Evolutionary conservation across 148 eudicot species (phyloP).

Genomic region (Talinum fruticosum): DNA sequence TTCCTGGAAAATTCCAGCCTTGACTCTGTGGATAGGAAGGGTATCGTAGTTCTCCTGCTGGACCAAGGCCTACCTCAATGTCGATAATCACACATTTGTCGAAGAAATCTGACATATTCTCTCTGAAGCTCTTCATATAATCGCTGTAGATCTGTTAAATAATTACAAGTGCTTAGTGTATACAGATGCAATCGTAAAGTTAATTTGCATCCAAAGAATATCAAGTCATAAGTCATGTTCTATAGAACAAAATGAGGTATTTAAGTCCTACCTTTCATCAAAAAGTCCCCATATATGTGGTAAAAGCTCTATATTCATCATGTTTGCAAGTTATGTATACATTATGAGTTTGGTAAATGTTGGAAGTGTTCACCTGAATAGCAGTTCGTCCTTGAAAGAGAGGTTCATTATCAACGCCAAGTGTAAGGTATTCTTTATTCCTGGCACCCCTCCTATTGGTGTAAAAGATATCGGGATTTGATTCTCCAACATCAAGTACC

Average conservation of each 20-base stretch:
- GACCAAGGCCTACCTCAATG: slow-evolving; percentile 92
- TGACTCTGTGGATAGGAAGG: slow-evolving; percentile 71
- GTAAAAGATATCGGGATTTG: slow-evolving; percentile 56
- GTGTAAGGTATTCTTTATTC: slow-evolving; percentile 50
- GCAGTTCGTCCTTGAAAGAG: slow-evolving; percentile 63
- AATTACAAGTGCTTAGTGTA: neutral
- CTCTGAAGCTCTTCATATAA: slow-evolving; percentile 77
- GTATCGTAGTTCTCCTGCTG: slow-evolving; percentile 82
- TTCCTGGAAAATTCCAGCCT: slow-evolving; percentile 79
- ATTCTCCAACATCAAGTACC: slow-evolving; percentile 49
- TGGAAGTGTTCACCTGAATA: slow-evolving; percentile 62
- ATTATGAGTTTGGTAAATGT: no score
- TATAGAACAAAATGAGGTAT: no score
- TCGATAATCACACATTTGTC: slow-evolving; percentile 53
- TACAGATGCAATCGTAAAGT: no score
- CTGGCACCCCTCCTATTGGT: slow-evolving; percentile 46
- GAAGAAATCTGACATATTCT: slow-evolving; percentile 62
- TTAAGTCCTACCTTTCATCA: no score
- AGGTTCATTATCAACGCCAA: slow-evolving; percentile 55
- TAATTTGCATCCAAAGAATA: no score
- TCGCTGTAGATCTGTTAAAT: slow-evolving; percentile 61
- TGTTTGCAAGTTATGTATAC: no score
- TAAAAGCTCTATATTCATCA: no score
- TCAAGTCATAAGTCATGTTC: no score
- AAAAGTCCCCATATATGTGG: no score